Evolutionary conservation across 805 yeast species (phyloP).

Genomic region (Lachancea kluyveri): DNA sequence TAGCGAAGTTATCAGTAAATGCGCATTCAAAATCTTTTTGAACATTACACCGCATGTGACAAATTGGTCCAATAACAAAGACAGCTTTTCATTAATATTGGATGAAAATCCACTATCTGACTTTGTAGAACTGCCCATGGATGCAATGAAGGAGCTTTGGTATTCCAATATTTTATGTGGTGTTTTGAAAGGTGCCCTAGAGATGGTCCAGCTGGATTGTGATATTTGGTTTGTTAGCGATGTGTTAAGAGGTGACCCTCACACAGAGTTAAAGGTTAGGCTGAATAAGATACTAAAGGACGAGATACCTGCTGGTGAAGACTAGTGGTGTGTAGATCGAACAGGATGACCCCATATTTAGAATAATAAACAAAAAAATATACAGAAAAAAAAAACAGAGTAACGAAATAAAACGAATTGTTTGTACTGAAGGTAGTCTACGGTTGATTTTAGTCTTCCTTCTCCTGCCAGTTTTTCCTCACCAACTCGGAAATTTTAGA

Average conservation of each 20-base stretch:
- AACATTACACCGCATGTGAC: constrained; percentile 72
- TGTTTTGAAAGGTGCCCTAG: constrained; percentile 82
- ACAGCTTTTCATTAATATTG: constrained; percentile 64
- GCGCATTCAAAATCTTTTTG: constrained; percentile 86
- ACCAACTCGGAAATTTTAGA: constrained; percentile 13
- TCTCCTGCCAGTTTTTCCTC: constrained; percentile 24
- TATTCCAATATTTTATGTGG: constrained; percentile 89
- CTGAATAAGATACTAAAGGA: constrained; percentile 73
- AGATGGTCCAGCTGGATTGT: constrained; percentile 92
- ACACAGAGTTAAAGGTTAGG: constrained; percentile 72
- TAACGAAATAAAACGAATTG: neutral
- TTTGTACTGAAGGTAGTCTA: neutral
- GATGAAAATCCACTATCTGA: constrained; percentile 89
- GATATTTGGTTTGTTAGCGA: constrained; percentile 79
- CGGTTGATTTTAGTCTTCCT: constrained; percentile 12
- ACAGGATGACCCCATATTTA: no score
- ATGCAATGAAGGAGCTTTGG: constrained; percentile 75
- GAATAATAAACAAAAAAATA: no score
- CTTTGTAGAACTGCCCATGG: constrained; percentile 90
- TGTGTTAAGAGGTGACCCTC: constrained; percentile 71
- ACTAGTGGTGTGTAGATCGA: no score
- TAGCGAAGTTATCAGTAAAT: constrained; percentile 75
- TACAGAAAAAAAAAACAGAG: neutral
- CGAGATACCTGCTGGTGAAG: constrained; percentile 97
- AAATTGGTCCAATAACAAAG: constrained; percentile 72